A percentile compares a stretch with the other conserved stretches of the same genome.
phyloP scores from a whole-genome alignment of 1,284 basidiomycete genomes.

The Naganishia cerealis region DNA sequence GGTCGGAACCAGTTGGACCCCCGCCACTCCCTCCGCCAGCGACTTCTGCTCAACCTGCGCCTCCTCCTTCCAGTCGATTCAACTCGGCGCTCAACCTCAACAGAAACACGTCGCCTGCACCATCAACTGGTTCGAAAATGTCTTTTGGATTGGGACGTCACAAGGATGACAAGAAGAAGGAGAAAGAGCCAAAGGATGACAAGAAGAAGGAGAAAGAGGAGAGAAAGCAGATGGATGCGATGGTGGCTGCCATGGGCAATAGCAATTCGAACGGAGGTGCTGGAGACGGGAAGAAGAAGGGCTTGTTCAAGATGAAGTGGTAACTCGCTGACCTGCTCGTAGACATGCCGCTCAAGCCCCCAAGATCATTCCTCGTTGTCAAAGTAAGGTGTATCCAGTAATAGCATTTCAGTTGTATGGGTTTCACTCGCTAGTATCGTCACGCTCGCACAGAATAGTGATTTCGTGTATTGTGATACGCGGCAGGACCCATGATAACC shows the following conservation, averaged over 20 bases:
- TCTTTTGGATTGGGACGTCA: constrained; percentile 34
- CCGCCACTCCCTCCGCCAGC: constrained; percentile 47
- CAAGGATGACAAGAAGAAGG: constrained; percentile 35
- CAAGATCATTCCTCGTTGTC: constrained; percentile 4
- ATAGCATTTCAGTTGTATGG: background rate
- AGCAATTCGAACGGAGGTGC: constrained; percentile 51
- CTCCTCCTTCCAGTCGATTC: constrained; percentile 38
- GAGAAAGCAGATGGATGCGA: constrained; percentile 49
- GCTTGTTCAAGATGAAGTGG: constrained; percentile 62
- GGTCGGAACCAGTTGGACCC: constrained; percentile 52
- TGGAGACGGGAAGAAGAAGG: constrained; percentile 69
- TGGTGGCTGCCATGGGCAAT: constrained; percentile 44
- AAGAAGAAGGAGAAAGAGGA: constrained; percentile 29
- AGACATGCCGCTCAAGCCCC: background rate
- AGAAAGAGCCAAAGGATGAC: constrained; percentile 26
- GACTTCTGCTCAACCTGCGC: constrained; percentile 19
- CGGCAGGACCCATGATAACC: too few species aligned
- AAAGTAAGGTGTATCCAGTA: constrained; percentile 4
- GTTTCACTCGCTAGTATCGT: too few species aligned
- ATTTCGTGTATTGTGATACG: too few species aligned
- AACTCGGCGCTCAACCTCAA: constrained; percentile 35
- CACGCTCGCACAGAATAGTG: too few species aligned
- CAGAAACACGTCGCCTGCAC: constrained; percentile 22
- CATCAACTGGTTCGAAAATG: constrained; percentile 32
- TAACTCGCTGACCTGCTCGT: background rate